These are phyloP conservation scores for Leccinum longicurvipes DNA, from an alignment of 768 basidiomycete species.

Conservation along the genomic window DNA sequence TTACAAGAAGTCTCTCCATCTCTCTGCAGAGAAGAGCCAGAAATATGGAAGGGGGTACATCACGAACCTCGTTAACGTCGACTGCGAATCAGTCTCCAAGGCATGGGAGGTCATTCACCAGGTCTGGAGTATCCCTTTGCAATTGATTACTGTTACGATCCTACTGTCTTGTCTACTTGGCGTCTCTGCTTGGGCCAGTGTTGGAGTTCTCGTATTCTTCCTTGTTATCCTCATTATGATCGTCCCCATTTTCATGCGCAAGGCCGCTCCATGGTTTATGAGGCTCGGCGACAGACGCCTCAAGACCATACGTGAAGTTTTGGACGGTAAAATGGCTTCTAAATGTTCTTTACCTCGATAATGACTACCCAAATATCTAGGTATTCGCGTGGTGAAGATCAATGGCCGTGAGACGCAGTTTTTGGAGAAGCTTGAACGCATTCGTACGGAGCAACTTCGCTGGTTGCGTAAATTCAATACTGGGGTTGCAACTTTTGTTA, in stretches of 20 bases:
- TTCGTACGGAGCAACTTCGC: conserved; percentile 23
- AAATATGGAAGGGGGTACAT: conserved; percentile 27
- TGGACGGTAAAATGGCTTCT: conserved; percentile 20
- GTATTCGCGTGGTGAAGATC: conserved; percentile 27
- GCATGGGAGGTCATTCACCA: conserved; percentile 28
- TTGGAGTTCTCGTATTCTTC: conserved; percentile 24
- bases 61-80: conserved; percentile 31
- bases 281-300: conserved; percentile 27
- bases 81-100: conserved; percentile 29
- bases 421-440: conserved; percentile 19
- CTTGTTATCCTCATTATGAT: conserved; percentile 29
- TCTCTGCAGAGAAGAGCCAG: conserved; percentile 25
- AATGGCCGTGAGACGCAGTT: conserved; percentile 28
- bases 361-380: background rate
- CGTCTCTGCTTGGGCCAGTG: conserved; percentile 28
- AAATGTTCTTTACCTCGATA: background rate
- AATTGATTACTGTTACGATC: conserved; percentile 20
- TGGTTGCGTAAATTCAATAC: conserved; percentile 26
- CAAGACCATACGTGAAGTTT: conserved; percentile 26
- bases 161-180: conserved; percentile 27
- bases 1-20: conserved; percentile 30
- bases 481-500: conserved; percentile 23
- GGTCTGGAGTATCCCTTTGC: conserved; percentile 28
- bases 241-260: conserved; percentile 32
- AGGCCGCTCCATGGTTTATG: conserved; percentile 28